Percentiles rank a stretch among this genome's conserved stretches.
These are phyloP conservation scores for Zoysia japonica DNA, from an alignment of 176 grass and related monocot species.

Conservation along the genomic window DNA sequence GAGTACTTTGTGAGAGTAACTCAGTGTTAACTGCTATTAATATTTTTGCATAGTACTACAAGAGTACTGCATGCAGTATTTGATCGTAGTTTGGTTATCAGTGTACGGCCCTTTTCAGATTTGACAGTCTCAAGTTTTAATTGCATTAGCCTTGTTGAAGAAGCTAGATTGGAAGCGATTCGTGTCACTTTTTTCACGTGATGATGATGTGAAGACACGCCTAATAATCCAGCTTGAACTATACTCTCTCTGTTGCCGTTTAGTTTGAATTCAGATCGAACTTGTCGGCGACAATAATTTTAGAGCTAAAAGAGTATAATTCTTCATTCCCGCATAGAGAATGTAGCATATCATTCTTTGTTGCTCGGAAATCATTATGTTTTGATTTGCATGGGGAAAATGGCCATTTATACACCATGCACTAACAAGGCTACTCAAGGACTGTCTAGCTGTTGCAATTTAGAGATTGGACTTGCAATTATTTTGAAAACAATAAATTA, in stretches of 20 bases:
- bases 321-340: not conserved
- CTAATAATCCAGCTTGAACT: not conserved
- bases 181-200: not conserved
- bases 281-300: too few species aligned
- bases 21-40: not conserved
- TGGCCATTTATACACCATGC: too few species aligned
- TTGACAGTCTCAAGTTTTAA: not conserved
- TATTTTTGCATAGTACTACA: not conserved
- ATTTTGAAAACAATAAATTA: not conserved
- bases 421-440: not conserved
- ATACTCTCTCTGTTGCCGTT: too few species aligned
- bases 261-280: too few species aligned
- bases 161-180: not conserved
- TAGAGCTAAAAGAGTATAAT: too few species aligned
- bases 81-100: not conserved
- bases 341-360: not conserved
- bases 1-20: conserved; percentile 12
- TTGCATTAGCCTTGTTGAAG: not conserved
- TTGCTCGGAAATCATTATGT: not conserved
- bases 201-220: not conserved
- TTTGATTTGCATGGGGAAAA: not conserved
- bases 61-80: not conserved
- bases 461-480: not conserved
- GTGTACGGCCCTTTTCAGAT: not conserved
- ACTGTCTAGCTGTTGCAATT: not conserved